phyloP scores from a whole-genome alignment of 2,329 filamentous ascomycete species.

The Aspergillus puulaauensis region DNA sequence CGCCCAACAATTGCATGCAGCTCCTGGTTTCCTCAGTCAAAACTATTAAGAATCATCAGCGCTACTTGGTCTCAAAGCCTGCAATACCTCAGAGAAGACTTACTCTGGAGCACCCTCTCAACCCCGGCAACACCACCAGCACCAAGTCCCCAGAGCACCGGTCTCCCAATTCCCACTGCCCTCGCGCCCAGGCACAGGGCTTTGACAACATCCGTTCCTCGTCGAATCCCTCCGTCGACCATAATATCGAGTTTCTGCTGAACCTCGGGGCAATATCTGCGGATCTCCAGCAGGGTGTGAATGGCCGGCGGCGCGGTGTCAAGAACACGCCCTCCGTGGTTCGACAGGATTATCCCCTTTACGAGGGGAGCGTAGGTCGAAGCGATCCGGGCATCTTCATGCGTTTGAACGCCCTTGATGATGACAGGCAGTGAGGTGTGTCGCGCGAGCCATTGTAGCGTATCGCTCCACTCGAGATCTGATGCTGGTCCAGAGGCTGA shows the following conservation, averaged over 20 bases:
- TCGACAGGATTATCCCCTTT: conserved; percentile 81
- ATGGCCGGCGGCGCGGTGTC: conserved; percentile 81
- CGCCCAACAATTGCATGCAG: background rate
- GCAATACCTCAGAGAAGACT: background rate
- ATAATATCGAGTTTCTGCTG: conserved; percentile 72
- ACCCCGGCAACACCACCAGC: background rate
- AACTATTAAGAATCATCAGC: background rate
- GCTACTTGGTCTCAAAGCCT: no score
- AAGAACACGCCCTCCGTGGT: conserved; percentile 83
- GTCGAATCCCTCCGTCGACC: conserved; percentile 78
- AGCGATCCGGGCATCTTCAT: conserved; percentile 88
- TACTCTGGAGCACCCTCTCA: background rate
- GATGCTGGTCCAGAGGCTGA: no score
- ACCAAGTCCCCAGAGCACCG: background rate
- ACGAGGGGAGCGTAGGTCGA: conserved; percentile 70
- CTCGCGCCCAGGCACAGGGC: conserved; percentile 80
- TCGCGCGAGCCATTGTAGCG: conserved; percentile 76
- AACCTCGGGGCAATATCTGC: conserved; percentile 69
- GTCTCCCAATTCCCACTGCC: conserved; percentile 60
- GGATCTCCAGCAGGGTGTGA: conserved; percentile 69
- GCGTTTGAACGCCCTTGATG: conserved; percentile 88
- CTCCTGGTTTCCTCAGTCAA: background rate
- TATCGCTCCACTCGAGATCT: conserved; percentile 63
- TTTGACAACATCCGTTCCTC: conserved; percentile 85
- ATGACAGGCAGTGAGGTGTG: conserved; percentile 86